Evolutionary conservation across 306 rosid genomes (phyloP), one percentile per base, ranked within the genome.

Genomic region (Sechiopsis laciniata): DNA sequence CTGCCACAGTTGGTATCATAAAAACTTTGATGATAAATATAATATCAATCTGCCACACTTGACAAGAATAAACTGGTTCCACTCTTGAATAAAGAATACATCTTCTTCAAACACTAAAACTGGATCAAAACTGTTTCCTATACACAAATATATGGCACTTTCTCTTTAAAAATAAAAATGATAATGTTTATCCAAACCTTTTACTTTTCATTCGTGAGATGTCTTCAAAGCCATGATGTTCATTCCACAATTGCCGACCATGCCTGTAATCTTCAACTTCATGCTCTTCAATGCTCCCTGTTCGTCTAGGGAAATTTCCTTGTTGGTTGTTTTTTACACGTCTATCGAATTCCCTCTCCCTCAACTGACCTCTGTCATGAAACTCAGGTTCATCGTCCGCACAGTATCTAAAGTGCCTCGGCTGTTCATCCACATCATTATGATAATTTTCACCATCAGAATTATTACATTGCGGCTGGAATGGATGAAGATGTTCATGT

Each of bases 321-420:
- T 87, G 83, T 69, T 92, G 79, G 46, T 40, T 35, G 56, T 81
- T 88, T 83, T 90, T 88, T 16, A 90, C 79, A 58, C 93, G 72
- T 55, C 90, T 85, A 54, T 12, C 91, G 61, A 88, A 86, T 20
- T 87, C 97, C 75, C 89, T 90, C 19, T 81, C 96, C 81, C 90
- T 85, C 71, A 90, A 14, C 78, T 74, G 85, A 50, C 90, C 85
- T 82, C 98, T 85, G 70, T 90, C 96, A 73, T 88, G 97, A 72
- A 86, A 93, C 71, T 87, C 94, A 85, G 74, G 46, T 92, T 63
- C 82, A 66, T 80, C 91, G 24, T 85, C 91, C 3, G 88, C 74
- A 78, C 89, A 87, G 83, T 85, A 88, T 83, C 93, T 80, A 68
- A 83, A 85, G 70, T 85, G 86, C 76, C 94, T 83, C 40, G 87